These are phyloP conservation scores for Didymella glomerata DNA, from an alignment of 2,329 filamentous ascomycete species.

Conservation along the genomic window DNA sequence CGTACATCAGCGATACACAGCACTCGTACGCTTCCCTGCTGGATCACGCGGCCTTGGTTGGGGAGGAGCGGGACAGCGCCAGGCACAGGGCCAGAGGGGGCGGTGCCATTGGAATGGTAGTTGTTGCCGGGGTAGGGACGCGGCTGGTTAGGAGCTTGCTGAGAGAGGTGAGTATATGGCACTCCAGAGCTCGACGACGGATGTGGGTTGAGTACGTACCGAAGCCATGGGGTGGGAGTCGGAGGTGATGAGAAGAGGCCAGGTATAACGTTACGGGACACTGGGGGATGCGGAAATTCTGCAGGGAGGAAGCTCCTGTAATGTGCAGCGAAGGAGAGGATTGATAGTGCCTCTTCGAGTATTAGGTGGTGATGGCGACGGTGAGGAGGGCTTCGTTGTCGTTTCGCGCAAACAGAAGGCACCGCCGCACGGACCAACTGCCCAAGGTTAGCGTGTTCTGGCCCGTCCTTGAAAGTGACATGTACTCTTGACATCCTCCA, in stretches of 20 bases:
- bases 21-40: constrained; percentile 58
- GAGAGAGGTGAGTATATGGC: constrained; percentile 35
- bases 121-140: constrained; percentile 59
- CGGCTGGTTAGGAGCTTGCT: constrained; percentile 61
- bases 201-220: constrained; percentile 33
- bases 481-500: constrained; percentile 18
- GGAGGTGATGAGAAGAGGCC: constrained; percentile 35
- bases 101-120: constrained; percentile 59
- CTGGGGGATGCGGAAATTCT: constrained; percentile 12
- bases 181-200: constrained; percentile 20
- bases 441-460: constrained; percentile 30
- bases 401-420: constrained; percentile 41
- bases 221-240: constrained; percentile 47
- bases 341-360: constrained; percentile 35
- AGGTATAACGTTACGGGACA: constrained; percentile 26
- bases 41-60: constrained; percentile 62
- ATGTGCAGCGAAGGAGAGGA: constrained; percentile 22
- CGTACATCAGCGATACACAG: constrained; percentile 62
- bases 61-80: constrained; percentile 59
- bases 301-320: constrained; percentile 21
- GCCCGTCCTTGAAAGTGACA: constrained; percentile 29
- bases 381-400: constrained; percentile 27
- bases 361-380: constrained; percentile 38
- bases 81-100: constrained; percentile 53
- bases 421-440: constrained; percentile 9